Conservation (phyloP, 1,139 yeast genomes). For the Saccharomyces uvarum region DNA sequence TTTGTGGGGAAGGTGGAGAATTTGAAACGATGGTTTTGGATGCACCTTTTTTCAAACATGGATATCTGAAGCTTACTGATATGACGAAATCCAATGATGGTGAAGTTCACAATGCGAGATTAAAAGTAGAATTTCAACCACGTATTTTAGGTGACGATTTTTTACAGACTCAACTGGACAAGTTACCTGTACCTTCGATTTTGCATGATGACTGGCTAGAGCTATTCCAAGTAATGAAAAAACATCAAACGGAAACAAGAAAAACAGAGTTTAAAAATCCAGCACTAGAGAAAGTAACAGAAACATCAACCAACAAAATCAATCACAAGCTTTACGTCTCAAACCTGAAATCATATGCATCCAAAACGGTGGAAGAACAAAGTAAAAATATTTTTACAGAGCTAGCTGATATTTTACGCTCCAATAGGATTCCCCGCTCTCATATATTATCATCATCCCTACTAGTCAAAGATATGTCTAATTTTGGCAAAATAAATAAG, state of each 20-base stretch:
- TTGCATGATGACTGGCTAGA: conserved; percentile 44
- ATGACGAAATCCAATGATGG: conserved; percentile 41
- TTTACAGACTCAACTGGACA: conserved; percentile 24
- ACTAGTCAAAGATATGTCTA: conserved; percentile 53
- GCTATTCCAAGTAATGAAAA: conserved; percentile 22
- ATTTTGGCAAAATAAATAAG: conserved; percentile 53
- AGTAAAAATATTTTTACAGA: conserved; percentile 41
- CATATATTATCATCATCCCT: conserved; percentile 49
- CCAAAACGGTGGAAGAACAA: conserved; percentile 38
- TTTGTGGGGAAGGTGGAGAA: conserved; percentile 98
- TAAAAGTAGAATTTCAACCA: conserved; percentile 35
- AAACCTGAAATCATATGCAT: conserved; percentile 38
- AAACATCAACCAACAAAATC: conserved; percentile 15
- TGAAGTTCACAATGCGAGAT: conserved; percentile 59
- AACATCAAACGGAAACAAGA: background rate
- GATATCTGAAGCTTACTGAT: conserved; percentile 40
- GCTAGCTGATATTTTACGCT: conserved; percentile 33
- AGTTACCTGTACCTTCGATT: conserved; percentile 39
- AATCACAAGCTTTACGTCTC: conserved; percentile 41
- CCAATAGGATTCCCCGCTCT: conserved; percentile 27
- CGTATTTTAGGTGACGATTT: conserved; percentile 28
- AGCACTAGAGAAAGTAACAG: conserved; percentile 2
- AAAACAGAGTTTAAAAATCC: background rate
- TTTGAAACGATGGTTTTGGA: conserved; percentile 89
- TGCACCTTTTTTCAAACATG: conserved; percentile 68